Conservation (phyloP, 1,139 yeast genomes). For the Spathaspora sp. region DNA sequence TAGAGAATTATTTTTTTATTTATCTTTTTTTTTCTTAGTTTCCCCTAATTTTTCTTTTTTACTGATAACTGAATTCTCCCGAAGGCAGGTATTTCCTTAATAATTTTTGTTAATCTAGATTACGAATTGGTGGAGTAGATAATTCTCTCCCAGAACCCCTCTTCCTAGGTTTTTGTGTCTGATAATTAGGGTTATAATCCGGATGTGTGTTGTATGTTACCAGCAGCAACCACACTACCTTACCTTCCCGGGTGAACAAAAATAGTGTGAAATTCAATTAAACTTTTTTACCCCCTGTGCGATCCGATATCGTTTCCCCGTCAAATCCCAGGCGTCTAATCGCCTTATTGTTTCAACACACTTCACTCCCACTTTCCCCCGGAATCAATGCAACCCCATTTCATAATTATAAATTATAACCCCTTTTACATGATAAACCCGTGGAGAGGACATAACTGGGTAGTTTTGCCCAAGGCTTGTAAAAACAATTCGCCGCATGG, state of each 20-base stretch:
- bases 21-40: neutral
- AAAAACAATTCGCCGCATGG: neutral
- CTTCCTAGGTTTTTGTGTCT: neutral
- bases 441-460: neutral
- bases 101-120: neutral
- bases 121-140: neutral
- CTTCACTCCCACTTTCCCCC: no score
- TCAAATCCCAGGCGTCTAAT: no score
- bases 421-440: neutral
- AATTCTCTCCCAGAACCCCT: conserved; percentile 1
- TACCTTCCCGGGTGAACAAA: no score
- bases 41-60: neutral
- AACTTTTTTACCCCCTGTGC: no score
- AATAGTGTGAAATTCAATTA: no score
- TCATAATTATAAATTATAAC: neutral
- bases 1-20: no score
- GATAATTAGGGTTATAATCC: no score
- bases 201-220: no score
- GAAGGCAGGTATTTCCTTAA: neutral
- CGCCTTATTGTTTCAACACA: neutral
- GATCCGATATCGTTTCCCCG: no score
- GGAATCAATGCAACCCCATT: neutral
- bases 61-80: neutral
- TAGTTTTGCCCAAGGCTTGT: neutral
- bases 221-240: no score